A percentile compares a stretch with the other conserved stretches of the same genome.
Evolutionary conservation across 2,329 filamentous ascomycete genomes (phyloP).

Genomic region (Aphanocladium album): DNA sequence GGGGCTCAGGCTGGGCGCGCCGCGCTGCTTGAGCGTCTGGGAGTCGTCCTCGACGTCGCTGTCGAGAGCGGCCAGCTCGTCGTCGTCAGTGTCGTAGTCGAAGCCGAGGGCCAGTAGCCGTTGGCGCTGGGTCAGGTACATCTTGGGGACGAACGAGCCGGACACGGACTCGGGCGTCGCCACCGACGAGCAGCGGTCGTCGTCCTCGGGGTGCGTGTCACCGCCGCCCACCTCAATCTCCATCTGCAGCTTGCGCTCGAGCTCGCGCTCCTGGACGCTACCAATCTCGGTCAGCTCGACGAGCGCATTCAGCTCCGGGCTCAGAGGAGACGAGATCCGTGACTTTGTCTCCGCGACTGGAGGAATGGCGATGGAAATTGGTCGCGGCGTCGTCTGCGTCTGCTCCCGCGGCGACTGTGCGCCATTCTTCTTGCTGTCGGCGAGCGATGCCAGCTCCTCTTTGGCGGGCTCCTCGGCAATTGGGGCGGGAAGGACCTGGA

Average conservation of each 20-base stretch:
- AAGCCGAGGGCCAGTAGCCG: slow-evolving; percentile 12
- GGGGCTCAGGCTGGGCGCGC: neutral
- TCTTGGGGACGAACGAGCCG: neutral
- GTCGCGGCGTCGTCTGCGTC: neutral
- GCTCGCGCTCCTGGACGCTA: neutral
- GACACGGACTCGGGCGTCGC: neutral
- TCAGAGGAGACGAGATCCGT: neutral
- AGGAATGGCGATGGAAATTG: neutral
- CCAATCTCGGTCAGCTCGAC: neutral
- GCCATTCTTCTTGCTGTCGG: neutral
- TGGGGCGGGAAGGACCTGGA: neutral
- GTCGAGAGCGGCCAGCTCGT: neutral
- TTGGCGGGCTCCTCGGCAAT: neutral
- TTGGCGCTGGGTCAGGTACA: slow-evolving; percentile 10
- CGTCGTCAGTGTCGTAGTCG: slow-evolving; percentile 13
- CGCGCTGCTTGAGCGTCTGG: neutral
- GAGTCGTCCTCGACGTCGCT: neutral
- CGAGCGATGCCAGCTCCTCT: neutral
- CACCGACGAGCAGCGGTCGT: neutral
- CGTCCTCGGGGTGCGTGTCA: neutral
- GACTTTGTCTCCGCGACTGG: too few relatives aligned
- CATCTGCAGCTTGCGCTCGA: neutral
- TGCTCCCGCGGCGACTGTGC: neutral
- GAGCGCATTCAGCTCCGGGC: too few relatives aligned
- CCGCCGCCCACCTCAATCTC: neutral